phyloP scores from a whole-genome alignment of 495 filamentous ascomycete species.

The Paragyromitra xinjiangensis region DNA sequence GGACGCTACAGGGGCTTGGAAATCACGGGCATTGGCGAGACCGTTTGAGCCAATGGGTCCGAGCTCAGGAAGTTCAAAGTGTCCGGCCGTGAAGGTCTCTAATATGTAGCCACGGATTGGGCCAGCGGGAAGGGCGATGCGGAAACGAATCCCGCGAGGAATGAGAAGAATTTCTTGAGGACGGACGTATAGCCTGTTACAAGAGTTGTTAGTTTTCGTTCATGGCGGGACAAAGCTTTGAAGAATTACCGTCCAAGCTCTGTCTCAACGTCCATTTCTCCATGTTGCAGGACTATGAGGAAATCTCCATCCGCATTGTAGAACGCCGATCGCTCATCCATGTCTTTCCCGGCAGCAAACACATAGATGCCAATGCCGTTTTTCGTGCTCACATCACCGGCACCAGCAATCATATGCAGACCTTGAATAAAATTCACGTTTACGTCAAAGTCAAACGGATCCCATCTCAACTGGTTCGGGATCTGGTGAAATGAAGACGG shows the following conservation, averaged over 20 bases:
- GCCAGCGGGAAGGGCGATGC: constrained; percentile 62
- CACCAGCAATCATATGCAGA: constrained; percentile 78
- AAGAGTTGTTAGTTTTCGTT: constrained; percentile 58
- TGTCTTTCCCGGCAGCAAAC: constrained; percentile 81
- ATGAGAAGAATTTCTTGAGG: constrained; percentile 91
- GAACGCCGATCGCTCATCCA: constrained; percentile 72
- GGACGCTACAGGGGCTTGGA: constrained; percentile 80
- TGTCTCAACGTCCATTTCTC: constrained; percentile 80
- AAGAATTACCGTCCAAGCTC: constrained; percentile 70
- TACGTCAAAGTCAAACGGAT: constrained; percentile 78
- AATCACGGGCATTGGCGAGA: constrained; percentile 87
- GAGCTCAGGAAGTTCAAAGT: constrained; percentile 85
- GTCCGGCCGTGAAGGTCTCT: constrained; percentile 77
- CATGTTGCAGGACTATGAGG: constrained; percentile 84
- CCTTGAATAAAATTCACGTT: constrained; percentile 62
- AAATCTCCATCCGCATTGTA: constrained; percentile 93
- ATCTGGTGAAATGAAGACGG: constrained; percentile 67
- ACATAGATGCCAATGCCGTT: constrained; percentile 81
- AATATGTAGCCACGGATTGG: constrained; percentile 82
- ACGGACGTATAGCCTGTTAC: constrained; percentile 71
- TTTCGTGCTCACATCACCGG: constrained; percentile 84
- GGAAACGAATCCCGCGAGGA: constrained; percentile 80
- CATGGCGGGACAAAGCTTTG: constrained; percentile 65
- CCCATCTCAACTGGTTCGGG: constrained; percentile 91
- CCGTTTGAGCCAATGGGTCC: constrained; percentile 89